Evolutionary conservation across 1,284 basidiomycete species (phyloP).

Genomic region (Meira nashicola): DNA sequence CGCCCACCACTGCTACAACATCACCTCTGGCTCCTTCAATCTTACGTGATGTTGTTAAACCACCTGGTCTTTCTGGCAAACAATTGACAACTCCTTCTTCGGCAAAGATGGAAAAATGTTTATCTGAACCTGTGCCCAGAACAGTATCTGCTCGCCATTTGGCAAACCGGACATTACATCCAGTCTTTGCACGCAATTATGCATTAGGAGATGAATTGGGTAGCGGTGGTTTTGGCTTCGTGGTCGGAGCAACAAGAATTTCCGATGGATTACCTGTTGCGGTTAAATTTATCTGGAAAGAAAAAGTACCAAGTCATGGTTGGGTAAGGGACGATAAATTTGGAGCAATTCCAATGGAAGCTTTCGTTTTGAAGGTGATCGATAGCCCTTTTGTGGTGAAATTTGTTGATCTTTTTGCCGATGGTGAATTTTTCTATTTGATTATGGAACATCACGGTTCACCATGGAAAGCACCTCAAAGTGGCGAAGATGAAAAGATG

Average conservation of each 20-base stretch:
- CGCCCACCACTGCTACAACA: conserved; percentile 12
- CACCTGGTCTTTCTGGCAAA: conserved; percentile 47
- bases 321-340: conserved; percentile 64
- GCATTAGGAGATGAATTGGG: conserved; percentile 69
- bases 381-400: conserved; percentile 75
- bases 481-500: background rate
- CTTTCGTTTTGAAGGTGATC: conserved; percentile 69
- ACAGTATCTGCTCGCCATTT: conserved; percentile 37
- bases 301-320: conserved; percentile 71
- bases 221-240: conserved; percentile 86
- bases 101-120: conserved; percentile 47
- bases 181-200: conserved; percentile 66
- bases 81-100: conserved; percentile 59
- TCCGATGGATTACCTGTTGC: conserved; percentile 67
- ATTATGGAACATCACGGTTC: conserved; percentile 88
- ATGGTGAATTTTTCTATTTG: conserved; percentile 75
- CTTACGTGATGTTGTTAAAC: conserved; percentile 18
- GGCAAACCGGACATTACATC: conserved; percentile 60
- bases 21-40: conserved; percentile 20
- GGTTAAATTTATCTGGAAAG: conserved; percentile 86
- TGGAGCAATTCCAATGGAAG: conserved; percentile 68
- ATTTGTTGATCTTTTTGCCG: conserved; percentile 77
- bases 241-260: conserved; percentile 55
- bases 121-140: conserved; percentile 25
- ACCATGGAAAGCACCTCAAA: conserved; percentile 62